Conservation (phyloP, 805 yeast genomes). For the Scheffersomyces stipitis region DNA sequence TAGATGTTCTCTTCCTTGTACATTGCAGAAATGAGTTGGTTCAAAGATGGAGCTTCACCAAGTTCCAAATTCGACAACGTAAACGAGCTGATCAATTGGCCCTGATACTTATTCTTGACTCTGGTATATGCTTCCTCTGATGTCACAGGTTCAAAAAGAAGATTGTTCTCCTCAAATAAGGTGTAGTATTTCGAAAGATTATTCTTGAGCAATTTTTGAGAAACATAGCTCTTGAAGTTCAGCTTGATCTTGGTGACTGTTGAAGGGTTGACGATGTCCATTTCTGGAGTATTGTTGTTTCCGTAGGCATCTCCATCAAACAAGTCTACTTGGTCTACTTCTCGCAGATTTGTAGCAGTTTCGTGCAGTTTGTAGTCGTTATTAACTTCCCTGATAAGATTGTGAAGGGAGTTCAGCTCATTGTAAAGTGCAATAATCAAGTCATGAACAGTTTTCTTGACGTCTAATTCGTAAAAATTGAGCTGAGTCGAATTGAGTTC, state of each 20-base stretch:
- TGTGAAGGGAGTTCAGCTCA: conserved; percentile 25
- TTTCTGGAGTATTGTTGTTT: conserved; percentile 11
- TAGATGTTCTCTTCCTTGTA: conserved; percentile 20
- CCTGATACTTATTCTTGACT: conserved; percentile 15
- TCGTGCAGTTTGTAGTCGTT: conserved; percentile 2
- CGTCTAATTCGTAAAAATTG: conserved; percentile 26
- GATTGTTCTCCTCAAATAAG: conserved; percentile 24
- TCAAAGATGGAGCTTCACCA: conserved; percentile 38
- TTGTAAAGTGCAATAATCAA: conserved; percentile 31
- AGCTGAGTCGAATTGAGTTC: conserved; percentile 43
- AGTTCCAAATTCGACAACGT: conserved; percentile 30
- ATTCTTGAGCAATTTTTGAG: conserved; percentile 12
- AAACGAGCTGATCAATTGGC: conserved; percentile 23
- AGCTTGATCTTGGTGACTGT: conserved; percentile 18
- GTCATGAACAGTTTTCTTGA: conserved; percentile 18
- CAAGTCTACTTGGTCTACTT: conserved; percentile 11
- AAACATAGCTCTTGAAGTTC: conserved; percentile 15
- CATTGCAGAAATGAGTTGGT: conserved; percentile 20
- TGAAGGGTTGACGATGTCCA: neutral
- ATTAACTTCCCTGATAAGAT: conserved; percentile 6
- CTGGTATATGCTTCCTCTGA: conserved; percentile 12
- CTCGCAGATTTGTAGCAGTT: neutral
- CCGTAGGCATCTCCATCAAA: conserved; percentile 33
- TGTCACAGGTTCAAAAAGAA: conserved; percentile 40
- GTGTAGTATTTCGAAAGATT: conserved; percentile 18